Conservation (phyloP, 1,139 yeast genomes). For the Magnusiomyces starmeri region DNA sequence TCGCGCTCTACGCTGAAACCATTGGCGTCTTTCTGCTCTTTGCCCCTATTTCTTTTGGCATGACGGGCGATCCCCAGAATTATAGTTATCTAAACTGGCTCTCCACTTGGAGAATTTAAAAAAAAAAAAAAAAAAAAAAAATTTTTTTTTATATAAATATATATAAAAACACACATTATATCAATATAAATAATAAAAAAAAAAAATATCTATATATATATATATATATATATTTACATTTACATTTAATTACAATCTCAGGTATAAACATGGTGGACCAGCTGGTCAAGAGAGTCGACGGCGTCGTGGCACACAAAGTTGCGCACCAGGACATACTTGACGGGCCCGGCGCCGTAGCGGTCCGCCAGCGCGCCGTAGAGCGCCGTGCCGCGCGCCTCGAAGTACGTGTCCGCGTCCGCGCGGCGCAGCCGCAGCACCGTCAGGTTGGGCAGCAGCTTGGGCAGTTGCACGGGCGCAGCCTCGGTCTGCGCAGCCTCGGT, state of each 20-base stretch:
- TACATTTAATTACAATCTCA: background rate
- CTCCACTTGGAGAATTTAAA: conserved; percentile 58
- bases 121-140: background rate
- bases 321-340: conserved; percentile 17
- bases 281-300: background rate
- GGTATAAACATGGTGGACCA: too few relatives aligned
- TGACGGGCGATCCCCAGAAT: conserved; percentile 70
- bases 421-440: conserved; percentile 9
- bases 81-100: conserved; percentile 71
- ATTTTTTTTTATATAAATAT: background rate
- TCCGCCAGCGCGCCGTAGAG: conserved; percentile 23
- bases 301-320: background rate
- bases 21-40: conserved; percentile 65
- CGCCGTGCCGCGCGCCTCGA: conserved; percentile 13
- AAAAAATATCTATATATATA: too few relatives aligned
- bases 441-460: conserved; percentile 4
- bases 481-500: background rate
- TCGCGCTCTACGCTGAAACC: conserved; percentile 46
- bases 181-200: background rate
- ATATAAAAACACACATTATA: background rate
- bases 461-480: background rate
- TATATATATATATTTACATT: background rate
- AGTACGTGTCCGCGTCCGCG: conserved; percentile 10
- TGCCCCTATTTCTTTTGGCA: conserved; percentile 79
- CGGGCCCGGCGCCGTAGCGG: conserved; percentile 19